phyloP scores from a whole-genome alignment of 2,329 filamentous ascomycete genomes.

The Aspergillus sp. region DNA sequence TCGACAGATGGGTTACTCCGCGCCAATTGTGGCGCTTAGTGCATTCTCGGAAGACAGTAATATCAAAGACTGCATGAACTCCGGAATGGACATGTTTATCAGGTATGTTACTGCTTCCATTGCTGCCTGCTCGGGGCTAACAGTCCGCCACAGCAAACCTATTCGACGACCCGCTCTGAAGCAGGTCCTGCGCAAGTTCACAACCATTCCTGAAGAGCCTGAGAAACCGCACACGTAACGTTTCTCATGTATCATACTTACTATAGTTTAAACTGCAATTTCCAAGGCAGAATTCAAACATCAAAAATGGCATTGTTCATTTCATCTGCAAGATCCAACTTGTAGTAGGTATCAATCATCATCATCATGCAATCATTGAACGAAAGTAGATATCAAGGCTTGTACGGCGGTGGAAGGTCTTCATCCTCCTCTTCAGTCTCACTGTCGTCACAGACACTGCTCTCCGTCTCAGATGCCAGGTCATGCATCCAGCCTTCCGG shows the following conservation, averaged over 20 bases:
- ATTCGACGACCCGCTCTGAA: constrained; percentile 85
- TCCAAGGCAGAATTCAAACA: neutral
- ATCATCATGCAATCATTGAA: neutral
- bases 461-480: constrained; percentile 11
- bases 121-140: constrained; percentile 2
- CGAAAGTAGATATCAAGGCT: neutral
- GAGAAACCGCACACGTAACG: constrained; percentile 13
- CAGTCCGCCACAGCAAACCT: constrained; percentile 51
- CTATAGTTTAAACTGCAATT: neutral
- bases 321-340: neutral
- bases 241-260: neutral
- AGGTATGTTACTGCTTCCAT: constrained; percentile 33
- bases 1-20: constrained; percentile 80
- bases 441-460: constrained; percentile 4
- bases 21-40: constrained; percentile 87
- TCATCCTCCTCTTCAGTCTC: constrained; percentile 5
- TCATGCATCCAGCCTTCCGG: constrained; percentile 6
- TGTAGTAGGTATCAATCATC: neutral
- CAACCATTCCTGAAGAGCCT: constrained; percentile 75
- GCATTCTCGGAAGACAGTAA: constrained; percentile 92
- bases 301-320: neutral
- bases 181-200: constrained; percentile 77
- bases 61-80: constrained; percentile 81
- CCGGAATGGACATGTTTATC: constrained; percentile 90
- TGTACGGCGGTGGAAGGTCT: constrained; percentile 13